phyloP scores from a whole-genome alignment of 2,329 filamentous ascomycete species.

The Apiospora arundinis region DNA sequence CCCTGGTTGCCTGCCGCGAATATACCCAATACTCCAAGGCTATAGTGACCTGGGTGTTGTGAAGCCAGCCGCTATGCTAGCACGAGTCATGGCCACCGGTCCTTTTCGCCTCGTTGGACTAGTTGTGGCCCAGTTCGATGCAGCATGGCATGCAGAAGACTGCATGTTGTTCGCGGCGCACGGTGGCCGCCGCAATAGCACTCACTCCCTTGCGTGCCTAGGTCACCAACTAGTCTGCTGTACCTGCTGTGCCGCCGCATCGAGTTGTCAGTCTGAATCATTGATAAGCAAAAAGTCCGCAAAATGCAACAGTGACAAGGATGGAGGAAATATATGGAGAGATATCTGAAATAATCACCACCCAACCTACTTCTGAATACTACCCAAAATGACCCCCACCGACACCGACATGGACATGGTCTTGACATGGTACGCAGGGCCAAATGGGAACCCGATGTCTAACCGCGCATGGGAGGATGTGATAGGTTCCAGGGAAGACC shows the following conservation, averaged over 20 bases:
- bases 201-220: background rate
- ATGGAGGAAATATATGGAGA: background rate
- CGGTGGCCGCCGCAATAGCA: background rate
- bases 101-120: background rate
- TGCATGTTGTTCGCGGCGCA: background rate
- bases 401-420: background rate
- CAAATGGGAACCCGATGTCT: background rate
- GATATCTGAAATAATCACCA: background rate
- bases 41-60: background rate
- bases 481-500: background rate
- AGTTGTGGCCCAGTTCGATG: background rate
- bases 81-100: background rate
- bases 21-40: background rate
- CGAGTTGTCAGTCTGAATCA: background rate
- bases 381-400: constrained; percentile 9
- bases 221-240: background rate
- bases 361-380: constrained; percentile 1
- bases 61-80: too few species aligned
- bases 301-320: background rate
- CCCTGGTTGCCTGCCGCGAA: background rate
- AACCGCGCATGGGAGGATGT: background rate
- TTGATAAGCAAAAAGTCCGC: background rate
- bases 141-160: background rate
- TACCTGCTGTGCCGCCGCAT: background rate
- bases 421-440: background rate